phyloP scores from a whole-genome alignment of 2,329 filamentous ascomycete genomes.

The Fusarium udum region DNA sequence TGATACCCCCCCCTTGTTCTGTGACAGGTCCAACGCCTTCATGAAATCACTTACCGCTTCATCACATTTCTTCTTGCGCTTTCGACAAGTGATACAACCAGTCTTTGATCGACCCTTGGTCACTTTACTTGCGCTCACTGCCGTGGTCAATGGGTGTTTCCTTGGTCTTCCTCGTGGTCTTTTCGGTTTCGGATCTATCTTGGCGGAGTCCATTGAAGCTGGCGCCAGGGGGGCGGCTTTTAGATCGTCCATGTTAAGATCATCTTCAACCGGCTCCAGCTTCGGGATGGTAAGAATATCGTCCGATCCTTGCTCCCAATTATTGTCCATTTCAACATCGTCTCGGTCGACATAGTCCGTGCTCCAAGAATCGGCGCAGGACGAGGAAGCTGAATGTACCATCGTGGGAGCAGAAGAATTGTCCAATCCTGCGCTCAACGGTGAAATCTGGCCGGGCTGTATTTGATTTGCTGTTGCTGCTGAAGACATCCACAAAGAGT shows the following conservation, averaged over 20 bases:
- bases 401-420: slow-evolving; percentile 54
- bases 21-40: not conserved
- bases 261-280: slow-evolving; percentile 66
- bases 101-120: slow-evolving; percentile 81
- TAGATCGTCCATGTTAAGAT: slow-evolving; percentile 63
- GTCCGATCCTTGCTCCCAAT: slow-evolving; percentile 59
- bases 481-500: slow-evolving; percentile 43
- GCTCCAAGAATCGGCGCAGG: slow-evolving; percentile 57
- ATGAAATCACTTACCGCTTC: slow-evolving; percentile 55
- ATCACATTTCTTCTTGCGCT: slow-evolving; percentile 77
- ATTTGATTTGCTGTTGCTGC: slow-evolving; percentile 43
- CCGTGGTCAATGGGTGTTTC: slow-evolving; percentile 76
- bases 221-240: slow-evolving; percentile 52
- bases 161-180: slow-evolving; percentile 81
- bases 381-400: slow-evolving; percentile 58
- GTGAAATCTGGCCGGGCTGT: slow-evolving; percentile 61
- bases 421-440: slow-evolving; percentile 62
- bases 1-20: not conserved
- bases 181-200: slow-evolving; percentile 58
- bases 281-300: slow-evolving; percentile 62
- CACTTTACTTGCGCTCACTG: slow-evolving; percentile 69
- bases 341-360: slow-evolving; percentile 52
- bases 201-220: slow-evolving; percentile 31
- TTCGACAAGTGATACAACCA: slow-evolving; percentile 73
- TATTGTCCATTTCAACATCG: slow-evolving; percentile 53